A percentile compares a stretch with the other conserved stretches of the same genome.
phyloP scores from a whole-genome alignment of 2,329 filamentous ascomycete genomes.

The Colletotrichum sansevieriae region DNA sequence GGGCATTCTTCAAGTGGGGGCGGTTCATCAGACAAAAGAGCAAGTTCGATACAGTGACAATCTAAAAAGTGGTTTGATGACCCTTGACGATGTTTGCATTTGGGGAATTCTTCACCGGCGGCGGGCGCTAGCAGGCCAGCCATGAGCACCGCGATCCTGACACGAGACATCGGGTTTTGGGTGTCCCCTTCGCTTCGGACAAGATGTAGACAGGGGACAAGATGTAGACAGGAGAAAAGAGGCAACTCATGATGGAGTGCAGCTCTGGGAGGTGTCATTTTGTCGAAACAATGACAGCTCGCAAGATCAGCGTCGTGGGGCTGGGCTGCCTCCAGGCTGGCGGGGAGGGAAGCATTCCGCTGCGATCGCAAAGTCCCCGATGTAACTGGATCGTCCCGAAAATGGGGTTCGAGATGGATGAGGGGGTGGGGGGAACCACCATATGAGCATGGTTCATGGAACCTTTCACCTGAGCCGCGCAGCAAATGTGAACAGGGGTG shows the following conservation, averaged over 20 bases:
- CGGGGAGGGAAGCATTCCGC: background rate
- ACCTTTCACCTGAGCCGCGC: background rate
- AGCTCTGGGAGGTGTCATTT: background rate
- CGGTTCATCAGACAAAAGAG: constrained; percentile 55
- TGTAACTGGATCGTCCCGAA: constrained; percentile 29
- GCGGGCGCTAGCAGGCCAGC: constrained; percentile 18
- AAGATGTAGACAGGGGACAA: too few relatives aligned
- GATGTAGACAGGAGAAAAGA: too few relatives aligned
- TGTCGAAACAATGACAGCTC: background rate
- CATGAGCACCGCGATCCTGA: background rate
- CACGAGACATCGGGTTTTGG: background rate
- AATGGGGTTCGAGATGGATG: background rate
- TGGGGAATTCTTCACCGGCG: background rate
- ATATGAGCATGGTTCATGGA: background rate
- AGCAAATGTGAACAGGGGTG: background rate
- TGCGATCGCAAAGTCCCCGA: background rate
- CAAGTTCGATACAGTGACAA: constrained; percentile 53
- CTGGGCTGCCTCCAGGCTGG: background rate
- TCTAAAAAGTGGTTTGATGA: constrained; percentile 46
- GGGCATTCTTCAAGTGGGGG: constrained; percentile 65
- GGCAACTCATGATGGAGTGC: background rate
- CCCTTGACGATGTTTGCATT: background rate
- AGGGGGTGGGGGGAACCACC: background rate
- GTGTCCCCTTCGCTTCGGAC: too few relatives aligned
- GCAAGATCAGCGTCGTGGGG: background rate